These are phyloP conservation scores for Pseudocercospora vitis DNA, from an alignment of 2,329 filamentous ascomycete species.

Conservation along the genomic window DNA sequence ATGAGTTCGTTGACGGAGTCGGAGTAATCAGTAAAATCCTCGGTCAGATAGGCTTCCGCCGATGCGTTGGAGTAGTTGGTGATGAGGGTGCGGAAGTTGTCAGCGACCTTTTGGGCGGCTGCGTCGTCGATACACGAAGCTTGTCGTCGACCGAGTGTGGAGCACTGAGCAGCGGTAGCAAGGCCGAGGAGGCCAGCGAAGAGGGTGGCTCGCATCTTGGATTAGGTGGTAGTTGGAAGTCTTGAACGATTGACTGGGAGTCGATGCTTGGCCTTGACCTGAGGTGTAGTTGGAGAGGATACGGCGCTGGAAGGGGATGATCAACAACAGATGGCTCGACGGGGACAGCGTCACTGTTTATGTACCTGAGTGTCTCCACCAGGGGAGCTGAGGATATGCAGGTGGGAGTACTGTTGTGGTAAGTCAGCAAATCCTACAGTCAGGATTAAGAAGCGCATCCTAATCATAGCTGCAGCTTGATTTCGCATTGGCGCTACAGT, in stretches of 20 bases:
- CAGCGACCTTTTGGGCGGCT: conserved; percentile 29
- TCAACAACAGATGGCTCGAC: not conserved
- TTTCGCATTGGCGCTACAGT: conserved; percentile 3
- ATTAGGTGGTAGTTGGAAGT: conserved; percentile 5
- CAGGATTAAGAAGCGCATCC: not conserved
- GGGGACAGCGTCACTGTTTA: conserved; percentile 1
- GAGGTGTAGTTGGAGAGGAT: not conserved
- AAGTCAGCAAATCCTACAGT: not conserved
- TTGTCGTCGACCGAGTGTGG: not conserved
- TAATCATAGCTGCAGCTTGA: conserved; percentile 7
- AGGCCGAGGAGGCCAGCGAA: conserved; percentile 12
- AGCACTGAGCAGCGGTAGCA: not conserved
- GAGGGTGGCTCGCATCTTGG: conserved; percentile 15
- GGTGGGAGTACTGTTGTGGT: conserved; percentile 3
- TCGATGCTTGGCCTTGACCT: conserved; percentile 2
- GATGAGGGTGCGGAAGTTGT: conserved; percentile 38
- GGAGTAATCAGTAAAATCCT: conserved; percentile 38
- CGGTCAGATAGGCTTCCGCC: conserved; percentile 32
- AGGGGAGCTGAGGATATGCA: not conserved
- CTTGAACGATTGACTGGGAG: conserved; percentile 8
- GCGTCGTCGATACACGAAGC: conserved; percentile 8
- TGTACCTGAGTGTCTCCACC: conserved; percentile 2
- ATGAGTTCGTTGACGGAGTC: conserved; percentile 38
- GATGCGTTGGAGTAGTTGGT: conserved; percentile 32
- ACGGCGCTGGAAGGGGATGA: not conserved